A percentile compares a stretch with the other conserved stretches of the same genome.
Conservation (phyloP, 257 asterid genomes). For the Anisodus tanguticus region DNA sequence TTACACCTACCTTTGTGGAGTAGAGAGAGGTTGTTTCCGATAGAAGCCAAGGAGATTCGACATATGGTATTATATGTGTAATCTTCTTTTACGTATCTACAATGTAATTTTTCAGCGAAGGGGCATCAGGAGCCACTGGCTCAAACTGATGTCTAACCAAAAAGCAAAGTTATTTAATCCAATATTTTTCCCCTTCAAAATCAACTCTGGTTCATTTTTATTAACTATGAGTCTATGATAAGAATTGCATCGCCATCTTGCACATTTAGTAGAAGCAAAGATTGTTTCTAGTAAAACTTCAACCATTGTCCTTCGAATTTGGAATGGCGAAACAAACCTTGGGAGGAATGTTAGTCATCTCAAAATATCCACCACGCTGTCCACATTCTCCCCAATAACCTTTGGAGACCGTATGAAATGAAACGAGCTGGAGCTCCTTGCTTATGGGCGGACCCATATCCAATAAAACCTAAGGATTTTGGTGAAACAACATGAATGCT, state of each 20-base stretch:
- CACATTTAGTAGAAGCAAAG: background rate
- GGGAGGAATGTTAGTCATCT: conserved; percentile 92
- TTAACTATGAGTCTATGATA: background rate
- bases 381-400: conserved; percentile 99
- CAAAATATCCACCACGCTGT: conserved; percentile 98
- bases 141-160: background rate
- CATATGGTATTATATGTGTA: too few relatives aligned
- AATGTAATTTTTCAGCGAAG: too few relatives aligned
- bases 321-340: conserved; percentile 47
- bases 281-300: background rate
- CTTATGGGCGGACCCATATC: conserved; percentile 85
- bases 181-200: too few relatives aligned
- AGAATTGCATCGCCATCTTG: background rate
- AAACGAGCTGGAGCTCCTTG: conserved; percentile 80
- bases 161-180: background rate
- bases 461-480: conserved; percentile 60
- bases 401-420: conserved; percentile 95
- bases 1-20: too few relatives aligned
- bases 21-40: too few relatives aligned
- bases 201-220: background rate
- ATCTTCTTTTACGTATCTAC: too few relatives aligned
- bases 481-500: background rate
- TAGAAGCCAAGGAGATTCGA: too few relatives aligned
- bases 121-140: too few relatives aligned
- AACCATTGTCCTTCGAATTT: background rate